phyloP scores from a whole-genome alignment of 306 rosid genomes.

The Pachyrhizus erosus region DNA sequence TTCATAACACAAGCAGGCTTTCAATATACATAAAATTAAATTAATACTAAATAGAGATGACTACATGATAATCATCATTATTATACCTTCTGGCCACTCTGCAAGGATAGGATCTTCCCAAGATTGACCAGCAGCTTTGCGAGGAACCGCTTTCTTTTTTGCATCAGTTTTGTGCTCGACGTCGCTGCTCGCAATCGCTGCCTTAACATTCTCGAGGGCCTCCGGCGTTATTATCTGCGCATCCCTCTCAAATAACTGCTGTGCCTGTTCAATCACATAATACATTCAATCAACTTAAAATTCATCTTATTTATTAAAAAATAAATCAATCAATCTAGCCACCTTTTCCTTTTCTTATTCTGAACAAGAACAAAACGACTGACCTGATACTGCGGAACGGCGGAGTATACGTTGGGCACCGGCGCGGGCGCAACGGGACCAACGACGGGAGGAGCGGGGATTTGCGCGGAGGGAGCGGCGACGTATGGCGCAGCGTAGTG shows the following conservation, averaged over 20 bases:
- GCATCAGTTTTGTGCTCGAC: slow-evolving; percentile 83
- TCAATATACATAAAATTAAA: background rate
- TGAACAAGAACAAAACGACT: background rate
- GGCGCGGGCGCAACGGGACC: background rate
- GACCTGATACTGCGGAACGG: slow-evolving; percentile 13
- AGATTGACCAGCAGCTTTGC: slow-evolving; percentile 91
- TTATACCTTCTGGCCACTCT: slow-evolving; percentile 94
- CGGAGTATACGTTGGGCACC: background rate
- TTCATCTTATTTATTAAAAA: background rate
- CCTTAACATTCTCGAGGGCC: slow-evolving; percentile 93
- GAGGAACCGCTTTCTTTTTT: slow-evolving; percentile 92
- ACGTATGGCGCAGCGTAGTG: slow-evolving; percentile 20
- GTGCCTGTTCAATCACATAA: slow-evolving; percentile 67
- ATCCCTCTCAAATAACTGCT: slow-evolving; percentile 91
- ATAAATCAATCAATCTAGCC: background rate
- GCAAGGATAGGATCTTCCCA: slow-evolving; percentile 98
- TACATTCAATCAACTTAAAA: background rate
- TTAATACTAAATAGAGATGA: background rate
- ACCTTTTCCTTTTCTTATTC: background rate
- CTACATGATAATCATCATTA: background rate
- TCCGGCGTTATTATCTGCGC: slow-evolving; percentile 91
- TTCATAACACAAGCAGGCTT: background rate
- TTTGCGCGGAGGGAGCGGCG: background rate
- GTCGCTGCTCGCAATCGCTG: slow-evolving; percentile 91
- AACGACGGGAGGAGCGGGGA: slow-evolving; percentile 14